Conservation (phyloP, 2,329 filamentous ascomycete species). For the Stenocarpella maydis region DNA sequence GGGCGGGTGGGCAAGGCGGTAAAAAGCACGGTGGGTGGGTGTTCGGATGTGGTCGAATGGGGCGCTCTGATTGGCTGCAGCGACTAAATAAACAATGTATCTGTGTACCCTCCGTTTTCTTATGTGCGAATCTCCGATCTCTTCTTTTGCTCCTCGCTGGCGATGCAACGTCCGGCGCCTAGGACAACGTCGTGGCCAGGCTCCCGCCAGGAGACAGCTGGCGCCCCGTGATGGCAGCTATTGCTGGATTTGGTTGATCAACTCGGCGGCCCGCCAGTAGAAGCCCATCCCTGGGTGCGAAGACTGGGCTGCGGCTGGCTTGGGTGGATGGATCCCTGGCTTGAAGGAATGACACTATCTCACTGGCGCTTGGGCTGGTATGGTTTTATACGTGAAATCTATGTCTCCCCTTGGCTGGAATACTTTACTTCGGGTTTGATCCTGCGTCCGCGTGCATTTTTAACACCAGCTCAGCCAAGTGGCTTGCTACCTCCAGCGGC, state of each 20-base stretch:
- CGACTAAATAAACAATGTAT: too few species aligned
- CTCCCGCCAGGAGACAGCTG: constrained; percentile 4
- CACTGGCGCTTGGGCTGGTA: constrained; percentile 14
- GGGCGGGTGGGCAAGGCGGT: too few species aligned
- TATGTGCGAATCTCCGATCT: too few species aligned
- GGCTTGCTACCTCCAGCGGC: background rate
- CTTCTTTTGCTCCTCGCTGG: background rate
- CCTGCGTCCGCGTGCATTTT: background rate
- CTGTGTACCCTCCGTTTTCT: too few species aligned
- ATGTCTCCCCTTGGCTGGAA: background rate
- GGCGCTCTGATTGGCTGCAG: too few species aligned
- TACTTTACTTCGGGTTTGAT: background rate
- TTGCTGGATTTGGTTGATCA: background rate
- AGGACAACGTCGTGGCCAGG: background rate
- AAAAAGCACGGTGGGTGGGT: too few species aligned
- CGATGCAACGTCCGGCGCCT: constrained; percentile 8
- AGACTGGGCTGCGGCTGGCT: background rate
- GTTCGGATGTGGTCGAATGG: too few species aligned
- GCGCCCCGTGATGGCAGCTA: background rate
- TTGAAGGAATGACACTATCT: background rate
- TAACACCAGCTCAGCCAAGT: background rate
- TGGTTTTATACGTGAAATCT: background rate
- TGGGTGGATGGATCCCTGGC: background rate
- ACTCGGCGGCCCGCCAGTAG: background rate
- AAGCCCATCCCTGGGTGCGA: constrained; percentile 6